Conservation (phyloP, 2,329 filamentous ascomycete species). For the Pezicula carpinea region DNA sequence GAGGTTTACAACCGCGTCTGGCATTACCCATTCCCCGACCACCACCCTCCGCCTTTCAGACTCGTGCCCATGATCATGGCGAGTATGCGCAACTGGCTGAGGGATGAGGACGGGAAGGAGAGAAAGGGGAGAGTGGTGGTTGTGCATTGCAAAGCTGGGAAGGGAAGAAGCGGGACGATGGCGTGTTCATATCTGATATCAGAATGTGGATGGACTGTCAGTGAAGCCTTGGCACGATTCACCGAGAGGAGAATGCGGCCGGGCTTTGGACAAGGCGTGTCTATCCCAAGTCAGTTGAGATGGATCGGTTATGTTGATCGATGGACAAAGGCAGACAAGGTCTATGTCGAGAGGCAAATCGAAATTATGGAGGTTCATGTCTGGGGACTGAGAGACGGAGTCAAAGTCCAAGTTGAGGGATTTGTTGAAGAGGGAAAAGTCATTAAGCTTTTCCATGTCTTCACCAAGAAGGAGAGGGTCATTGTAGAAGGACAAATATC, state of each 20-base stretch:
- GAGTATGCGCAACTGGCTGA: conserved; percentile 86
- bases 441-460: conserved; percentile 80
- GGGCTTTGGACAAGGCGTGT: conserved; percentile 82
- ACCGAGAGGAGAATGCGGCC: conserved; percentile 86
- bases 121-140: conserved; percentile 63
- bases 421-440: conserved; percentile 84
- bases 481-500: conserved; percentile 57
- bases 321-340: conserved; percentile 71
- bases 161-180: conserved; percentile 85
- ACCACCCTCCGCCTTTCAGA: conserved; percentile 90
- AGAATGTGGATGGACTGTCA: conserved; percentile 67
- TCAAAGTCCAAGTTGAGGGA: conserved; percentile 81
- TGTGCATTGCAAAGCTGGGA: conserved; percentile 96
- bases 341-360: conserved; percentile 75
- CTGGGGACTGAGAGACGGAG: conserved; percentile 82
- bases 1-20: conserved; percentile 81
- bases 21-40: conserved; percentile 95
- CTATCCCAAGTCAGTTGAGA: conserved; percentile 85
- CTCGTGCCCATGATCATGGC: conserved; percentile 86
- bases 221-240: conserved; percentile 61
- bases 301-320: conserved; percentile 86
- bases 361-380: conserved; percentile 87
- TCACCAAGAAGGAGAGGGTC: conserved; percentile 66
- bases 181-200: conserved; percentile 87
- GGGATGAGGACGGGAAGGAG: conserved; percentile 28